These are phyloP conservation scores for Aspergillus brunneoviolaceus DNA, from an alignment of 2,329 filamentous ascomycete species.

Conservation along the genomic window DNA sequence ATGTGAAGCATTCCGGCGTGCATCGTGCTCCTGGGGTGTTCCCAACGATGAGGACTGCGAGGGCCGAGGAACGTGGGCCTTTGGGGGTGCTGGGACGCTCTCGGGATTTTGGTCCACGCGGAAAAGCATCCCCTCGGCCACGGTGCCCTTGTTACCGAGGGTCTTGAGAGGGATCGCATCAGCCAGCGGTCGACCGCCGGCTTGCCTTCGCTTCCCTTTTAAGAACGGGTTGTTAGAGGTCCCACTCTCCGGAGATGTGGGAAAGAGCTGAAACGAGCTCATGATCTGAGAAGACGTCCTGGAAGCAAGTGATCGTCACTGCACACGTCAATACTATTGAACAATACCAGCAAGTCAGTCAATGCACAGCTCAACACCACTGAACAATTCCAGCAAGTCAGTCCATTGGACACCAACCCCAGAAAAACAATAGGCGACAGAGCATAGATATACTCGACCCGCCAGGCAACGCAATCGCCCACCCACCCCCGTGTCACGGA, in stretches of 20 bases:
- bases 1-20: constrained; percentile 17
- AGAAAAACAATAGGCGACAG: not conserved
- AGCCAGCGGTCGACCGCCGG: constrained; percentile 17
- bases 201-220: constrained; percentile 26
- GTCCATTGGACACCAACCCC: not conserved
- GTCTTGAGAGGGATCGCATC: constrained; percentile 33
- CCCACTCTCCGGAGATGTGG: constrained; percentile 32
- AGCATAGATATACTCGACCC: not conserved
- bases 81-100: constrained; percentile 27
- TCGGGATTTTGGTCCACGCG: constrained; percentile 41
- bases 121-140: constrained; percentile 39
- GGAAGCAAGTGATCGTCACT: too few species aligned
- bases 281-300: constrained; percentile 14
- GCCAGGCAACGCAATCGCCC: not conserved
- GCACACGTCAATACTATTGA: too few species aligned
- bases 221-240: constrained; percentile 36
- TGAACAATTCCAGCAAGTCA: too few species aligned
- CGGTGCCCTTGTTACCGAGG: constrained; percentile 27
- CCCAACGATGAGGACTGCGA: constrained; percentile 19
- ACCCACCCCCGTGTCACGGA: not conserved
- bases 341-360: too few species aligned
- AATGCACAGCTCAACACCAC: too few species aligned
- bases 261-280: constrained; percentile 44
- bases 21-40: constrained; percentile 13
- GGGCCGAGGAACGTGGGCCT: constrained; percentile 19